Evolutionary conservation across 2,329 filamentous ascomycete species (phyloP), one percentile per base, ranked within the genome.

Genomic region (Monosporascus cannonballus): DNA sequence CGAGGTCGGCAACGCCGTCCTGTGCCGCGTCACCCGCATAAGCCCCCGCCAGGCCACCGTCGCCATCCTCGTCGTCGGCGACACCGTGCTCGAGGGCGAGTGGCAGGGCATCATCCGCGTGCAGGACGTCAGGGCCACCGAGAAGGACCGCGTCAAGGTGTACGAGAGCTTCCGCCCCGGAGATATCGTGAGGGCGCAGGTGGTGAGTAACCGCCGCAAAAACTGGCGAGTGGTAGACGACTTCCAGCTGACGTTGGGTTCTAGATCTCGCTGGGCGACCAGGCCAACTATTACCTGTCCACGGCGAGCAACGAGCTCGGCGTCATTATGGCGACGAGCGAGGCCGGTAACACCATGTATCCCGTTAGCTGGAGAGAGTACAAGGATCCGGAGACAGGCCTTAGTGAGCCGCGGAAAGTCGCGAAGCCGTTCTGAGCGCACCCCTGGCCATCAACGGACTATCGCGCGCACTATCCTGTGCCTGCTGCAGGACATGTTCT

Each of bases 281-380:
- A 97, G 73, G 85, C 88, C 49, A 96, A 90, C 64, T 99, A 97
- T 69, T 99, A 96, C 69, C 79, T 96, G n/a, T 89, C 86, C 25
- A 99, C 94, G 1, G 90, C 91, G 27, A 84, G 84, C 60, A 97
- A 99, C 70, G 89, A 96, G 67, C 77, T 96, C 41, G 94, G 94
- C 2, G 93, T 97, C 54, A 89, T 99, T 39, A 89, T 97, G 84
- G 94, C 93, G 9, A 86, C 83, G 61, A 95, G 90, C 67, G 90
- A 96, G 68, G 82, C 81, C 2, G 92, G 92, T 1, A 93, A 95
- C 71, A 82, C 88, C 62, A 96, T 97, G 91, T 87, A 88, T 64
- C 93, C 94, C 2, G 81, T 96, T 51, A 95, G 86, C 71, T 99
- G 94, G 94, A 95, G 87, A 74, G 93, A 97, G 73, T 96, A 95